A percentile compares a stretch with the other conserved stretches of the same genome.
Conservation (phyloP, 169 alveolate genomes). For the Cryptosporidium viatorum region DNA sequence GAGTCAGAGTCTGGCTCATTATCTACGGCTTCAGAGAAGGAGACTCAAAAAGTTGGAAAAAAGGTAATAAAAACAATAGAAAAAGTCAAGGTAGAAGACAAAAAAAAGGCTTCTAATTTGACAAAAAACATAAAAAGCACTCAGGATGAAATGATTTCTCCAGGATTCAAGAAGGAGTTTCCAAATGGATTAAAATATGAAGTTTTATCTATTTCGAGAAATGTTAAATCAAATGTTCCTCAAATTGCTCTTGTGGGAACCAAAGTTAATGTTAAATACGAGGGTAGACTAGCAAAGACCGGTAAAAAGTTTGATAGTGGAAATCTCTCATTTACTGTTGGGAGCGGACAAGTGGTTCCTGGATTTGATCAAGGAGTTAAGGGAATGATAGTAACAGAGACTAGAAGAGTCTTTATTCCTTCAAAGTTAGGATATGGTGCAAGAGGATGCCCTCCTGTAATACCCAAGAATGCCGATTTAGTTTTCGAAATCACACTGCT, state of each 20-base stretch:
- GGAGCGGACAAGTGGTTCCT: slow-evolving; percentile 77
- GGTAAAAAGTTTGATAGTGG: slow-evolving; percentile 76
- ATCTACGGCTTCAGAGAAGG: not conserved
- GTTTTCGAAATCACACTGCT: slow-evolving; percentile 78
- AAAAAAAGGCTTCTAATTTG: not conserved
- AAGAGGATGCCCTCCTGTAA: slow-evolving; percentile 78
- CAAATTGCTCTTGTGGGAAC: slow-evolving; percentile 70
- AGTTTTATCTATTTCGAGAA: slow-evolving; percentile 55
- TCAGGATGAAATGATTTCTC: slow-evolving; percentile 11
- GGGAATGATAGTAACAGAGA: slow-evolving; percentile 79
- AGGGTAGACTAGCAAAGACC: slow-evolving; percentile 63
- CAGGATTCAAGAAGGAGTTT: slow-evolving; percentile 60
- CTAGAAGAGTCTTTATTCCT: slow-evolving; percentile 76
- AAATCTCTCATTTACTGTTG: slow-evolving; percentile 58
- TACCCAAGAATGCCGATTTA: slow-evolving; percentile 79
- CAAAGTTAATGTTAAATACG: slow-evolving; percentile 73
- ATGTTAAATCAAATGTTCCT: slow-evolving; percentile 28
- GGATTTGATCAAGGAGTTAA: slow-evolving; percentile 81
- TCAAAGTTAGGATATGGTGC: slow-evolving; percentile 79
- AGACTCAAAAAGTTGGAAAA: not conserved
- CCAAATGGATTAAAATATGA: slow-evolving; percentile 62
- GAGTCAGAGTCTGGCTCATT: not conserved
- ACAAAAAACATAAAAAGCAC: not conserved
- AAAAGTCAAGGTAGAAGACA: not conserved
- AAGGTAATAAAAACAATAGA: slow-evolving; percentile 14